A percentile compares a stretch with the other conserved stretches of the same genome.
These are phyloP conservation scores for Mimosa pudica DNA, from an alignment of 306 rosid genomes.

Conservation along the genomic window DNA sequence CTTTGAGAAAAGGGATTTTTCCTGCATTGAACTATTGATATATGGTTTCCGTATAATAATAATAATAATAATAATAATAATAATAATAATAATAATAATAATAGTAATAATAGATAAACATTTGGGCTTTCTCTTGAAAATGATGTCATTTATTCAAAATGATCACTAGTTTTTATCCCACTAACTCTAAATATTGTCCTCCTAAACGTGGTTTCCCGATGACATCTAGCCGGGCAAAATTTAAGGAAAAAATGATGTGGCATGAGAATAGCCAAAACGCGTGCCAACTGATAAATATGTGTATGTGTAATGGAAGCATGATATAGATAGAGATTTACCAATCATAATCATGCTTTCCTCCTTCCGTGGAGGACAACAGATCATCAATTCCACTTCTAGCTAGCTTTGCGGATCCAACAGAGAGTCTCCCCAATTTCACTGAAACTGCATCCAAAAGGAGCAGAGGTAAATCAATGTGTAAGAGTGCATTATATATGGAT, in stretches of 20 bases:
- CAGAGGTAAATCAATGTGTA: not conserved
- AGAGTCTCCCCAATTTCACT: constrained; percentile 84
- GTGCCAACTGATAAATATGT: constrained; percentile 5
- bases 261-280: not conserved
- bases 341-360: constrained; percentile 95
- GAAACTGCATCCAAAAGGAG: constrained; percentile 51
- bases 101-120: not conserved
- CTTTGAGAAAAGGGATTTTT: constrained; percentile 6
- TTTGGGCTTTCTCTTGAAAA: constrained; percentile 9
- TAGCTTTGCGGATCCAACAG: constrained; percentile 76
- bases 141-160: not conserved
- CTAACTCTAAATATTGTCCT: constrained; percentile 4
- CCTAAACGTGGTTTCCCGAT: not conserved
- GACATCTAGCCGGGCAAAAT: not conserved
- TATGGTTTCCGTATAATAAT: not conserved
- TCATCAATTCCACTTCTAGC: constrained; percentile 77
- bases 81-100: too few relatives aligned
- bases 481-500: not conserved
- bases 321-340: constrained; percentile 49
- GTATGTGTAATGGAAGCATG: not conserved
- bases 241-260: constrained; percentile 5
- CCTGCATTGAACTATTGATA: constrained; percentile 21
- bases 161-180: not conserved
- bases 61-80: too few relatives aligned
- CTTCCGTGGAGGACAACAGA: constrained; percentile 73